phyloP scores from a whole-genome alignment of 1,139 yeast species.

The Pichia sp. region DNA sequence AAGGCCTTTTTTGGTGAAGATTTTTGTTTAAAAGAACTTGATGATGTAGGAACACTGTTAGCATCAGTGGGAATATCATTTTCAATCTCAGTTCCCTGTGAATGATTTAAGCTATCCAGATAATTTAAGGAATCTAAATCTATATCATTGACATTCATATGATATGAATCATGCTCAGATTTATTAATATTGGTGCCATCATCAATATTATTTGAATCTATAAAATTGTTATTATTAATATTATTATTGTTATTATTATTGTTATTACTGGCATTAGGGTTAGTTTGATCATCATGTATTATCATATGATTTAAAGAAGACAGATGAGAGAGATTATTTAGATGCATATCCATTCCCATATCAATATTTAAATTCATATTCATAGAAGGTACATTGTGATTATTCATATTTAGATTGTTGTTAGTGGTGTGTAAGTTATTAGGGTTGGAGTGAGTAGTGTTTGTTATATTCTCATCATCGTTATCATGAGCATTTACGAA shows the following conservation, averaged over 20 bases:
- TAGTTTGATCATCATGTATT: no score
- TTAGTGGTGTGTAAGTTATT: constrained; percentile 1
- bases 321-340: background rate
- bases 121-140: background rate
- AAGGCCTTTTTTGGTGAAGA: constrained; percentile 12
- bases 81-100: background rate
- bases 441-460: no score
- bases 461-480: no score
- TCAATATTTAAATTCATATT: no score
- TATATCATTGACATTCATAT: background rate
- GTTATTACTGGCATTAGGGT: background rate
- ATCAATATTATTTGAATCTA: constrained; percentile 4
- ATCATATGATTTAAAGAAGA: background rate
- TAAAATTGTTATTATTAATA: background rate
- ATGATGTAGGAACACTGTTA: background rate
- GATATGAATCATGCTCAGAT: background rate
- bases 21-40: constrained; percentile 5
- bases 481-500: constrained; percentile 1
- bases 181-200: constrained; percentile 1
- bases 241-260: background rate
- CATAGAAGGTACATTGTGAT: no score
- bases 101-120: background rate
- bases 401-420: no score
- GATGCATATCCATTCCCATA: constrained; percentile 7
- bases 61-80: no score